Evolutionary conservation across 768 basidiomycete species (phyloP).

Genomic region (Tulasnella sp.): DNA sequence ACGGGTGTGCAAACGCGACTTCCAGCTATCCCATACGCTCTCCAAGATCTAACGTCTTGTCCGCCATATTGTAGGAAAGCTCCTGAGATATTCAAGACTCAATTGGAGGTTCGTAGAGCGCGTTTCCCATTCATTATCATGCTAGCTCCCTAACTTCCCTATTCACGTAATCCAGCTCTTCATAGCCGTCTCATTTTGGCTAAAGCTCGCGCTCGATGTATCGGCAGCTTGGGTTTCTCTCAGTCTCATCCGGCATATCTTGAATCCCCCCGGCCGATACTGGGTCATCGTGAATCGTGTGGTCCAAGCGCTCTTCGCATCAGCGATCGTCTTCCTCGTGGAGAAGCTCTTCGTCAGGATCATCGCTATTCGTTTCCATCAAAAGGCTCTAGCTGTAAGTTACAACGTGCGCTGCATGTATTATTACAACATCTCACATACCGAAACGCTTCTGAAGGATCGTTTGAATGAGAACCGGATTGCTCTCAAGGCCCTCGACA

Average conservation of each 20-base stretch:
- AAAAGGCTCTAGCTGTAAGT: conserved; percentile 46
- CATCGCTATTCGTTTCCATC: conserved; percentile 72
- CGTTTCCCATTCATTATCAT: neutral
- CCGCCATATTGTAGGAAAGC: conserved; percentile 9
- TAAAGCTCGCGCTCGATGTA: conserved; percentile 56
- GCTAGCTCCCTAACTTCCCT: neutral
- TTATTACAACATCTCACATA: neutral
- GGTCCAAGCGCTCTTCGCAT: conserved; percentile 49
- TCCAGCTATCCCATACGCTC: no score
- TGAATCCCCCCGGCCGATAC: conserved; percentile 50
- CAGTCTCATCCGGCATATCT: conserved; percentile 46
- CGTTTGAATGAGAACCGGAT: conserved; percentile 58
- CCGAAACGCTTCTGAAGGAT: conserved; percentile 28
- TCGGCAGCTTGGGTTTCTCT: conserved; percentile 66
- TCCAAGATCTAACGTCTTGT: neutral
- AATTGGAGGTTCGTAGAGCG: conserved; percentile 46
- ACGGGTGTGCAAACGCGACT: conserved; percentile 34
- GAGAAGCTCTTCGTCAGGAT: conserved; percentile 59
- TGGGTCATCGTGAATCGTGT: conserved; percentile 60
- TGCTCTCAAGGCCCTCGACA: conserved; percentile 58
- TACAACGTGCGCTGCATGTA: neutral
- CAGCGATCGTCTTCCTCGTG: conserved; percentile 34
- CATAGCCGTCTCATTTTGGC: conserved; percentile 57
- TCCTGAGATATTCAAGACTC: conserved; percentile 48
- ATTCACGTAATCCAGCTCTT: conserved; percentile 35